Base-by-base conservation (phyloP, 2,329 filamentous ascomycete species). In the Neopestalotiopsis clavispora region DNA sequence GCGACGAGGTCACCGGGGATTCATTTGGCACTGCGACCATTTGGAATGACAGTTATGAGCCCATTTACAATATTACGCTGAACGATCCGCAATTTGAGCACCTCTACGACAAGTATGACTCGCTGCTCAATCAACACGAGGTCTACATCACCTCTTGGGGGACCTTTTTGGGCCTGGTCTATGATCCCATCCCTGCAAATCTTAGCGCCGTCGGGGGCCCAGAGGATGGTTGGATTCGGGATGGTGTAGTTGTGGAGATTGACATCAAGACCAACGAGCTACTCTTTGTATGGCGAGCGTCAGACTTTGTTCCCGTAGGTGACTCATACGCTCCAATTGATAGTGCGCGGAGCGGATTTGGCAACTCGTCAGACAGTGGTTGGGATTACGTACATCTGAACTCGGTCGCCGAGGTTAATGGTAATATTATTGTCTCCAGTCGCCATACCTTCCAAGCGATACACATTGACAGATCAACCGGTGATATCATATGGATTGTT, bases 131-230 rank as follows among this genome's bases (percentile, higher is more conserved):
- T 30, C 66, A 71, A 13, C 74, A 76, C 52, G 74, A 76, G 65
- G 74, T 74, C 56, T 70, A 74, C 38, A 67, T 77, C 14, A 77
- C 76, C 1, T 52, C 58, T 1, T 57, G 69, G 38, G 69, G 73
- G 13, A 74, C 74, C 28, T 74, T 70, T 9, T 40, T 76, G 17
- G 63, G 76, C 38, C 68, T 73, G 4, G 67, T 73, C 7, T 77
- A 72, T 28, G 68, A 76, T 65, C 60, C 69, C 4, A 69, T 70
- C 2, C 20, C 65, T 5, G 72, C 68, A n/a, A 49, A 74, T 30
- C 67, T 73, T 12, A 70, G 68, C 3, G 30, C 56, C 1, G 65
- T 70, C 4, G 69, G 71, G 20, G 71, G 71, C 3, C 65, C 68
- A n/a, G 49, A 65, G 13, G 40, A 69, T 38, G 69, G 72, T 34